Base-by-base conservation (phyloP, 202 grass and related monocot genomes). In the Saccharum hybrid region DNA sequence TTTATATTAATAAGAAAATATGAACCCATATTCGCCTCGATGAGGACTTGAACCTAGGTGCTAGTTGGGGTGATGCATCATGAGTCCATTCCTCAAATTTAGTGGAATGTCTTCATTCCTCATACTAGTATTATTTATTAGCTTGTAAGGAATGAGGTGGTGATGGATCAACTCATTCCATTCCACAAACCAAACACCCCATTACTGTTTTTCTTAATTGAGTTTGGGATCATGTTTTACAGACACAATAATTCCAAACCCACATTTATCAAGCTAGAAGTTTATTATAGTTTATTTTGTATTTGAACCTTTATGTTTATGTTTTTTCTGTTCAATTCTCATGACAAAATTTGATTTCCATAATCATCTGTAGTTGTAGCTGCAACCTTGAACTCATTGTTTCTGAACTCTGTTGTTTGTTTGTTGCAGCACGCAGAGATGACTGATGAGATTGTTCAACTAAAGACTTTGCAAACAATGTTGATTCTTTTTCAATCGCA, bases 401-500 rank as follows among this genome's bases (percentile, higher is more conserved):
- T 63, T 83, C 60, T 86, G 48, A 88, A 68, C 36, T 82, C 28
- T 71, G 39, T 22, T 79, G 40, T 74, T 83, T 88, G 56, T 59
- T 81, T 65, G 18, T 45, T 89, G 68, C 83, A 98, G 96, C 96
- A 98, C 59, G 85, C 91, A 74, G 93, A 94, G 77, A 98, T 98
- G 91, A 76, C 88, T 60, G 96, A 98, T 90, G 96, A 98, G 81
- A 98, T 82, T 87, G 81, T 95, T 82, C 96, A 98, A 79, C 86
- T 93, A 42, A 98, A 98, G 83, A 95, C 92, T 70, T 94, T 98
- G 87, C 96, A 98, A 81, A 98, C 96, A 45, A 95, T 91, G 77
- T 85, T 98, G 82, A 93, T 98, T 85, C 80, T 98, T 46, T 98
- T 95, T 90, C 96, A 98, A 78, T 98, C 96, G 4, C 87, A 90